Conservation (phyloP, 345 rosid species). For the Acer yangbiense region DNA sequence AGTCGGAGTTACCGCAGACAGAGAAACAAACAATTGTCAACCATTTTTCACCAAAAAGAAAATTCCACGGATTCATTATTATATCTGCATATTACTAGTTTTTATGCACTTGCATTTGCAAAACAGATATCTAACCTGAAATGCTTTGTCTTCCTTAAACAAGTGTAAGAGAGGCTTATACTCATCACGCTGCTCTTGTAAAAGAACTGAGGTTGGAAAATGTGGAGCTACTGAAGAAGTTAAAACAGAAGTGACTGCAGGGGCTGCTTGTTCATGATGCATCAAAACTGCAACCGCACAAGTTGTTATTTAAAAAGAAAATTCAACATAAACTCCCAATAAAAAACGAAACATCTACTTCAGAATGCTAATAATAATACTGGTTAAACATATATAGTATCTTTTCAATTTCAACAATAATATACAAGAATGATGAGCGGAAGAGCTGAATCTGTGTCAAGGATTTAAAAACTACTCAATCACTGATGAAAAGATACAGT, state of each 20-base stretch:
- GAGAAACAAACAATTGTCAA: constrained; percentile 2
- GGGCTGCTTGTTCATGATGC: constrained; percentile 59
- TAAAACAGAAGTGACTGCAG: constrained; percentile 52
- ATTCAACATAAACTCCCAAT: neutral
- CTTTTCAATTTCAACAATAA: neutral
- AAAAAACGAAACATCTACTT: neutral
- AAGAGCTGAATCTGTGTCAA: neutral
- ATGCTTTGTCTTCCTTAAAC: constrained; percentile 52
- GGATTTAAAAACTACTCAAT: neutral
- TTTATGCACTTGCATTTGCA: neutral
- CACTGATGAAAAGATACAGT: neutral
- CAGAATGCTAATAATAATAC: neutral
- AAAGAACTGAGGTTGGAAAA: constrained; percentile 69
- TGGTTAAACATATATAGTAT: neutral
- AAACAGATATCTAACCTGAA: constrained; percentile 46
- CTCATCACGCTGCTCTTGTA: constrained; percentile 77
- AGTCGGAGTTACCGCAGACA: constrained; percentile 6
- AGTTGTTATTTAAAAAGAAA: neutral
- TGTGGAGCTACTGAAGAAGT: constrained; percentile 52
- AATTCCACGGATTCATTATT: neutral
- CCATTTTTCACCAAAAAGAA: neutral
- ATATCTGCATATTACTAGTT: neutral
- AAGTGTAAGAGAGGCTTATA: constrained; percentile 43
- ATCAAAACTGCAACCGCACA: constrained; percentile 38
- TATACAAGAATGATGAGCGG: neutral